Evolutionary conservation across 1,284 basidiomycete genomes (phyloP).

Genomic region (Trichosporon coremiiforme): DNA sequence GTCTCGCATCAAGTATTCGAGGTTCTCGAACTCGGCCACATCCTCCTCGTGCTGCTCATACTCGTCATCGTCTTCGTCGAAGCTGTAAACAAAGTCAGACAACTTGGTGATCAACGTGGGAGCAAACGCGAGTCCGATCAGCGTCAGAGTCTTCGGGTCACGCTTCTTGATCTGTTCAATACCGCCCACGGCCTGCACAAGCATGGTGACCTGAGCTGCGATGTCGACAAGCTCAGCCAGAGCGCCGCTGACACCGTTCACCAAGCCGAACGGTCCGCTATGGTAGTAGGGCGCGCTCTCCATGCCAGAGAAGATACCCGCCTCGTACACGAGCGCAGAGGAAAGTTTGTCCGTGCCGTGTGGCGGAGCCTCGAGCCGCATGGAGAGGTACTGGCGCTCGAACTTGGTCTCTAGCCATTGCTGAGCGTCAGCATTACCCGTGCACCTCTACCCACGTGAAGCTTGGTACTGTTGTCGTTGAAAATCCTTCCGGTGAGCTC

Average conservation of each 20-base stretch:
- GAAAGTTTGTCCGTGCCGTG: conserved; percentile 69
- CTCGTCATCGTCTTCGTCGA: not conserved
- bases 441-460: conserved; percentile 5
- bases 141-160: not conserved
- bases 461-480: not conserved
- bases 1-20: not conserved
- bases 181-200: conserved; percentile 20
- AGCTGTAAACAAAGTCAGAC: not conserved
- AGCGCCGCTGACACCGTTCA: conserved; percentile 22
- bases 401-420: conserved; percentile 70
- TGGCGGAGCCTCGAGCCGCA: conserved; percentile 72
- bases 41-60: not conserved
- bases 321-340: conserved; percentile 76
- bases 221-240: conserved; percentile 19
- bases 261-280: conserved; percentile 22
- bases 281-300: conserved; percentile 23
- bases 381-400: conserved; percentile 73
- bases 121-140: conserved; percentile 19
- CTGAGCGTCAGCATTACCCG: conserved; percentile 45
- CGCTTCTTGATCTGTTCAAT: conserved; percentile 10
- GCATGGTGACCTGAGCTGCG: conserved; percentile 17
- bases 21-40: not conserved
- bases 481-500: conserved; percentile 2
- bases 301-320: conserved; percentile 57
- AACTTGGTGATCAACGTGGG: conserved; percentile 11